A percentile compares a stretch with the other conserved stretches of the same genome.
Conservation (phyloP, 306 rosid species). For the Lablab purpureus region DNA sequence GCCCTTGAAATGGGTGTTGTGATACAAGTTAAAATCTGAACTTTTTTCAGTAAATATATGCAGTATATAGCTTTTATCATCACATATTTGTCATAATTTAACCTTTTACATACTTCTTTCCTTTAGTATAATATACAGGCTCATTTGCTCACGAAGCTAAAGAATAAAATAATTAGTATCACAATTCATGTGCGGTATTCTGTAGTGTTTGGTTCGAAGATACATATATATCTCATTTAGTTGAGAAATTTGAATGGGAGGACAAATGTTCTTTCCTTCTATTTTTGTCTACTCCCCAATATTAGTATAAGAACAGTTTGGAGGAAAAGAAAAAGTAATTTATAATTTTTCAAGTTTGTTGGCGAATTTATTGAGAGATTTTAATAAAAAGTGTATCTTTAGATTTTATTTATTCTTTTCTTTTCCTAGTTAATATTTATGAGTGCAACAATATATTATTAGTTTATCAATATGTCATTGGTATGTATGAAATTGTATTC, state of each 20-base stretch:
- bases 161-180: conserved; percentile 9
- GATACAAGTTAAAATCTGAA: conserved; percentile 32
- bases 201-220: neutral
- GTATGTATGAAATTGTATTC: too few species aligned
- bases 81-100: conserved; percentile 27
- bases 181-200: neutral
- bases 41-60: neutral
- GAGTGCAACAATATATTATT: too few species aligned
- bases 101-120: neutral
- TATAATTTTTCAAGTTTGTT: neutral
- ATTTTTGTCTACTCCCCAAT: neutral
- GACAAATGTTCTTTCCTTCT: neutral
- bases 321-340: too few species aligned
- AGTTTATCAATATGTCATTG: too few species aligned
- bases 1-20: conserved; percentile 7
- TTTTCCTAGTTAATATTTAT: too few species aligned
- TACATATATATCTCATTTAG: neutral
- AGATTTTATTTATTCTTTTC: too few species aligned
- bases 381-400: too few species aligned
- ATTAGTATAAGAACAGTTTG: neutral
- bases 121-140: neutral
- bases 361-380: neutral
- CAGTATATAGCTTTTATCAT: neutral
- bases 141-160: conserved; percentile 14
- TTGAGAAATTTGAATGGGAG: neutral